phyloP scores from a whole-genome alignment of 1,284 basidiomycete species.

The Heliocybe sulcata region DNA sequence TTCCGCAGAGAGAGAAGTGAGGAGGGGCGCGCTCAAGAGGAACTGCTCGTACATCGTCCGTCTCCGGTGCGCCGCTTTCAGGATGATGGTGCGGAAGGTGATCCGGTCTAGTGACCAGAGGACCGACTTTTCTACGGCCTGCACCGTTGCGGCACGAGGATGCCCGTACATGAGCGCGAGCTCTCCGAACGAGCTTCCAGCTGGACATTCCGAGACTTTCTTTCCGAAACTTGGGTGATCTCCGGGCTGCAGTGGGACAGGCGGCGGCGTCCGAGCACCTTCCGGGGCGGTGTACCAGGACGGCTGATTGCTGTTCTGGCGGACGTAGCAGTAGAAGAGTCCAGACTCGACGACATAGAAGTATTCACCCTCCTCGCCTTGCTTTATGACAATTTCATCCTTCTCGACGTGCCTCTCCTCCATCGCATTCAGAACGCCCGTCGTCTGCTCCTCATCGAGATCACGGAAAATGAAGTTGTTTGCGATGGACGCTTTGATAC shows the following conservation, averaged over 20 bases:
- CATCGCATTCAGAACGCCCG: slow-evolving; percentile 93
- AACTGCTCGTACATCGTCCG: slow-evolving; percentile 96
- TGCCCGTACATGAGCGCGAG: slow-evolving; percentile 98
- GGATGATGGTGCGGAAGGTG: slow-evolving; percentile 97
- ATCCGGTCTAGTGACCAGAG: slow-evolving; percentile 96
- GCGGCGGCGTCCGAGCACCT: slow-evolving; percentile 27
- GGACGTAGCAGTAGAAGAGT: slow-evolving; percentile 83
- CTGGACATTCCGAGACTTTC: slow-evolving; percentile 80
- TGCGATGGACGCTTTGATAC: slow-evolving; percentile 84
- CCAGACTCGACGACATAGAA: slow-evolving; percentile 97
- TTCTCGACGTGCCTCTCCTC: slow-evolving; percentile 73
- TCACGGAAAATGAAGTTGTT: slow-evolving; percentile 95
- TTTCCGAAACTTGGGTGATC: slow-evolving; percentile 71
- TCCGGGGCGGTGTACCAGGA: slow-evolving; percentile 39
- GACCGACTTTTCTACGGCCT: slow-evolving; percentile 79
- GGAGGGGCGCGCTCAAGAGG: slow-evolving; percentile 84
- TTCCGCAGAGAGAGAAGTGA: slow-evolving; percentile 78
- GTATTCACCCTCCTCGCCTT: slow-evolving; percentile 95
- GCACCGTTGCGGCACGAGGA: slow-evolving; percentile 89
- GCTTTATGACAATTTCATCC: slow-evolving; percentile 87
- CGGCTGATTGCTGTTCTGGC: slow-evolving; percentile 53
- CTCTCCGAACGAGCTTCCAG: slow-evolving; percentile 92
- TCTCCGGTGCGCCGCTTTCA: slow-evolving; percentile 81
- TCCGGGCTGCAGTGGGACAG: slow-evolving; percentile 55
- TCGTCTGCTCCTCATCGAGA: slow-evolving; percentile 93